Evolutionary conservation across 2,329 filamentous ascomycete genomes (phyloP).

Genomic region (Epichloe bromicola): DNA sequence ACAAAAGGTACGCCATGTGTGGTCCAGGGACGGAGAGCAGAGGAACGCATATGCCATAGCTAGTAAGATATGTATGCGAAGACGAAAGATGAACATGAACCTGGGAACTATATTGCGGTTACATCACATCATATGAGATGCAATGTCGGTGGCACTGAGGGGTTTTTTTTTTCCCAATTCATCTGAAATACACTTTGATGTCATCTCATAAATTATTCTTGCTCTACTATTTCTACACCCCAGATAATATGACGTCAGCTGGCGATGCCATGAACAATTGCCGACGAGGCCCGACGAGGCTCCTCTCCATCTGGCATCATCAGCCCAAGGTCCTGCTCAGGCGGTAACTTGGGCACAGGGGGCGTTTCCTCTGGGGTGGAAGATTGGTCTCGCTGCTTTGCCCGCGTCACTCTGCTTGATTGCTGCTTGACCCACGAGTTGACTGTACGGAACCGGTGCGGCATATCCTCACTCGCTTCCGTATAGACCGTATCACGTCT

Average conservation of each 20-base stretch:
- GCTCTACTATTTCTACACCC: neutral
- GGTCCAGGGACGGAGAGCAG: neutral
- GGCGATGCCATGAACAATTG: conserved; percentile 9
- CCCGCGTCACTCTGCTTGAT: conserved; percentile 37
- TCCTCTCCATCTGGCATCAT: conserved; percentile 39
- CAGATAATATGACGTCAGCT: neutral
- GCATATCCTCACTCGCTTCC: conserved; percentile 37
- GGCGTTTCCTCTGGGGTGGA: conserved; percentile 17
- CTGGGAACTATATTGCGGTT: too few relatives aligned
- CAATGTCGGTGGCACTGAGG: too few relatives aligned
- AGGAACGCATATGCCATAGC: neutral
- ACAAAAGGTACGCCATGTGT: too few relatives aligned
- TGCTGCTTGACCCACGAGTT: conserved; percentile 55
- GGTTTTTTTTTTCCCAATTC: neutral
- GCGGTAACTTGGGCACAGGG: conserved; percentile 29
- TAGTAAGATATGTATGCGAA: neutral
- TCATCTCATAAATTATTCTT: neutral
- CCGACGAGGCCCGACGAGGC: conserved; percentile 25
- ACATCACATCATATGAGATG: too few relatives aligned
- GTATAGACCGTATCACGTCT: conserved; percentile 40
- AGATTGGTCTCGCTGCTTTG: conserved; percentile 23
- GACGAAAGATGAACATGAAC: too few relatives aligned
- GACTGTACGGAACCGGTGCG: conserved; percentile 43
- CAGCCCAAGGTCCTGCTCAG: conserved; percentile 33
- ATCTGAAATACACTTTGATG: neutral